phyloP scores from a whole-genome alignment of 1,284 basidiomycete species.

The Cutaneotrichosporon cavernicola region DNA sequence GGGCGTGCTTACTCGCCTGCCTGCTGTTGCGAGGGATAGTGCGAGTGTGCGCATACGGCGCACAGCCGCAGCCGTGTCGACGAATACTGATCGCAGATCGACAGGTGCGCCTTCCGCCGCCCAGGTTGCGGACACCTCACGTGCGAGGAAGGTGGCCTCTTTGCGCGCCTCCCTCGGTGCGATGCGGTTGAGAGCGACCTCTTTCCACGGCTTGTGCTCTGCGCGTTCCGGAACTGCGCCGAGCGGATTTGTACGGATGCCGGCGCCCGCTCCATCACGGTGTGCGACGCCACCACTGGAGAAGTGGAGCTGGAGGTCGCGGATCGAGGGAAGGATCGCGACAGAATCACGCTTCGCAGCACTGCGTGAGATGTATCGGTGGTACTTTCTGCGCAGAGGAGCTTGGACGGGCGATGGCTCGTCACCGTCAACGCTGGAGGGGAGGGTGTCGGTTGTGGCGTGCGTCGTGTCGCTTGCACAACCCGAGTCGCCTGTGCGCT shows the following conservation, averaged over 20 bases:
- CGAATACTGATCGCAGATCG: conserved; percentile 17
- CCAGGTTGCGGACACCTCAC: conserved; percentile 1
- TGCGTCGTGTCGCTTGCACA: conserved; percentile 4
- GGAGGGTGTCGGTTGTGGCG: conserved; percentile 7
- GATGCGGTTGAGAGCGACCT: conserved; percentile 40
- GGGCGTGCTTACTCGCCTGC: conserved; percentile 10
- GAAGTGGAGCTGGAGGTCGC: conserved; percentile 50
- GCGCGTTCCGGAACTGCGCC: conserved; percentile 36
- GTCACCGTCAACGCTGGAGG: neutral
- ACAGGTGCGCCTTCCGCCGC: neutral
- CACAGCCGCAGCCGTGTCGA: conserved; percentile 39
- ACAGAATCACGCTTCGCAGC: conserved; percentile 52
- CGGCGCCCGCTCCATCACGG: conserved; percentile 39
- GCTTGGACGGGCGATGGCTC: neutral
- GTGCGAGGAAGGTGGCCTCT: conserved; percentile 32
- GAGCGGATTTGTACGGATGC: conserved; percentile 29
- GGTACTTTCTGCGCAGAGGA: conserved; percentile 25
- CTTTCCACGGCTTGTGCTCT: conserved; percentile 41
- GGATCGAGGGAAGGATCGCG: conserved; percentile 49
- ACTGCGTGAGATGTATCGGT: conserved; percentile 43
- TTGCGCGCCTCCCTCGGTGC: conserved; percentile 31
- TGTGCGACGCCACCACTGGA: conserved; percentile 40
- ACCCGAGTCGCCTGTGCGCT: conserved; percentile 4
- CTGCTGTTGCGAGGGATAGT: conserved; percentile 23
- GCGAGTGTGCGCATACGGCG: conserved; percentile 38